Evolutionary conservation across 2,329 filamentous ascomycete species (phyloP).

Genomic region (Tolypocladium sp.): DNA sequence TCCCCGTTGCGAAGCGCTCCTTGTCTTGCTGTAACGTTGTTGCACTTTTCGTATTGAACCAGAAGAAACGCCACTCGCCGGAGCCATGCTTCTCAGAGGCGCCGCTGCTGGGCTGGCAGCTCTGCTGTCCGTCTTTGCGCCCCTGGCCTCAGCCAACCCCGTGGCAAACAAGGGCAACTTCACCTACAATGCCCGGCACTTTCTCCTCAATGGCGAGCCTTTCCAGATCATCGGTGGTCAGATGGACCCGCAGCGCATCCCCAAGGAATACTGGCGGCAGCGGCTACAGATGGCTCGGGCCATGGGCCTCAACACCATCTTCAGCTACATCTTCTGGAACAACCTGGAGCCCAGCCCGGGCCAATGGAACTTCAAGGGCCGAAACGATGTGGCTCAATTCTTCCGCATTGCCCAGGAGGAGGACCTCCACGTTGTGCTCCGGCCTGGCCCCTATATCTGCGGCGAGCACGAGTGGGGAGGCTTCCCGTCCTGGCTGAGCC

Average conservation of each 20-base stretch:
- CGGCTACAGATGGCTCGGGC: conserved; percentile 70
- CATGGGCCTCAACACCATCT: conserved; percentile 67
- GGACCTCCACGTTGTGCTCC: conserved; percentile 31
- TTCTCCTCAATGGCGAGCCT: conserved; percentile 3
- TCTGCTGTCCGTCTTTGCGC: background rate
- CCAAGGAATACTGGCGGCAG: conserved; percentile 35
- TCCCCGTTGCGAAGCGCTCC: background rate
- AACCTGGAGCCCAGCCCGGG: conserved; percentile 31
- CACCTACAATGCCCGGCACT: background rate
- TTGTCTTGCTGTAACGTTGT: background rate
- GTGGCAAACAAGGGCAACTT: background rate
- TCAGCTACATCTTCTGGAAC: conserved; percentile 43
- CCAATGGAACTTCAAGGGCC: conserved; percentile 23
- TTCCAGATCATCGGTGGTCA: conserved; percentile 34
- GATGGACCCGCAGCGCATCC: conserved; percentile 41
- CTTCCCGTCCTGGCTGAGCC: conserved; percentile 34
- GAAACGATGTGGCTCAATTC: conserved; percentile 35
- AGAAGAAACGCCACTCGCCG: background rate
- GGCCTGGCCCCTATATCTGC: conserved; percentile 39
- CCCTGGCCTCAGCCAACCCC: background rate
- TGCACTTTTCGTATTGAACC: background rate
- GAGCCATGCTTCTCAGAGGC: background rate
- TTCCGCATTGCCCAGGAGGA: conserved; percentile 34
- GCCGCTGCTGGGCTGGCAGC: background rate
- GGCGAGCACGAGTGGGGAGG: conserved; percentile 41